Conservation (phyloP, 371 early-diverging fungal species). For the Lichtheimia hyalospora region DNA sequence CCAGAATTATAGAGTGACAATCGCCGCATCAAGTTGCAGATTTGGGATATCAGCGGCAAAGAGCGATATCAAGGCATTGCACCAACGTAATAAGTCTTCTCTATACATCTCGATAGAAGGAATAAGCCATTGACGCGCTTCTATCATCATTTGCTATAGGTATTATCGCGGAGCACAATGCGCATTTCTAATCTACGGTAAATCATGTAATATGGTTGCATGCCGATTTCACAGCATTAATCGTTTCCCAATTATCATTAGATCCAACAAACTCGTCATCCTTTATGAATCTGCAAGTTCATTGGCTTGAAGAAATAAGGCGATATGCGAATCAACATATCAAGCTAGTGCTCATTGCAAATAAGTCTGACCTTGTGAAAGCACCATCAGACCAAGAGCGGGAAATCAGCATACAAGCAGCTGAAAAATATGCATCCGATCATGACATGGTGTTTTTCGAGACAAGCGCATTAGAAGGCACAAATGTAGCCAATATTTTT, state of each 20-base stretch:
- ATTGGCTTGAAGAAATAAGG: conserved; percentile 98
- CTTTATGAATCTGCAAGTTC: conserved; percentile 78
- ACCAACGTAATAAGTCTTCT: conserved; percentile 31
- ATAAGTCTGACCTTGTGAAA: conserved; percentile 93
- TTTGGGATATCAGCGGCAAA: conserved; percentile 90
- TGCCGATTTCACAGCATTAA: too few species aligned
- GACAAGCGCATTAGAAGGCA: conserved; percentile 86
- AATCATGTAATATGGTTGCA: background rate
- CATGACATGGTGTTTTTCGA: conserved; percentile 89
- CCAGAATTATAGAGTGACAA: background rate
- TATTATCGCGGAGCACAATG: conserved; percentile 52
- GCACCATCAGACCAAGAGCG: conserved; percentile 56
- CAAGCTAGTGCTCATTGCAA: conserved; percentile 97
- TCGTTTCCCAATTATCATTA: conserved; percentile 3
- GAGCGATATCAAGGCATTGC: conserved; percentile 82
- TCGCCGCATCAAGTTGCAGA: conserved; percentile 69
- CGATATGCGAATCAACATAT: conserved; percentile 91
- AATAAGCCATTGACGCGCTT: background rate
- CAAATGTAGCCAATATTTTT: conserved; percentile 94
- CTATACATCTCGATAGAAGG: background rate
- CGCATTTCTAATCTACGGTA: conserved; percentile 47
- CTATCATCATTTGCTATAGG: conserved; percentile 9
- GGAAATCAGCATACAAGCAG: conserved; percentile 28
- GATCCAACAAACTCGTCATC: conserved; percentile 96
- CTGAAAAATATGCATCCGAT: conserved; percentile 80